These are phyloP conservation scores for Blastocystis sp. DNA, from an alignment of 352 stramenopile species.

Conservation along the genomic window DNA sequence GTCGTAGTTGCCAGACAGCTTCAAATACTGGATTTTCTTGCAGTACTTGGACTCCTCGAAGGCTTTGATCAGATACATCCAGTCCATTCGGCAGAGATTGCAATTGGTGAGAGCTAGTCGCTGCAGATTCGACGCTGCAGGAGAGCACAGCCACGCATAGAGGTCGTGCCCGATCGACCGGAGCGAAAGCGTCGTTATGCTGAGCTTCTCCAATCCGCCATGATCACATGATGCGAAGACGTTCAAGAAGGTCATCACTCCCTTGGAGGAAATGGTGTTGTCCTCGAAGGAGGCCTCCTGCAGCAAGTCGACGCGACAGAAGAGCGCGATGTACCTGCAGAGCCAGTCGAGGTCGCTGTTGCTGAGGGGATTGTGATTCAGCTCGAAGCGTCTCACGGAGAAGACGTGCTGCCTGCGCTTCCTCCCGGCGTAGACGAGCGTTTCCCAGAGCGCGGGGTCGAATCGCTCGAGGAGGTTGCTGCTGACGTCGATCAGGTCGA, in stretches of 20 bases:
- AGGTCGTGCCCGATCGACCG: conserved; percentile 3
- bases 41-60: conserved; percentile 12
- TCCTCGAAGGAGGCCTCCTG: conserved; percentile 39
- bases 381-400: not conserved
- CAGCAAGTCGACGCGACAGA: not conserved
- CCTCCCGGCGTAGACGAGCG: not conserved
- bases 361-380: conserved; percentile 1
- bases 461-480: conserved; percentile 27
- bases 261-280: not conserved
- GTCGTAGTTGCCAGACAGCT: conserved; percentile 37
- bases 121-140: not conserved
- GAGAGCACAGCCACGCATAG: conserved; percentile 11
- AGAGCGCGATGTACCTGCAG: not conserved
- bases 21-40: conserved; percentile 6
- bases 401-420: not conserved
- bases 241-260: not conserved
- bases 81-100: conserved; percentile 23
- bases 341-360: conserved; percentile 22
- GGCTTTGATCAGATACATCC: conserved; percentile 9
- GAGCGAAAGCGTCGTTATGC: conserved; percentile 11
- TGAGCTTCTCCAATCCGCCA: not conserved
- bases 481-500: not conserved
- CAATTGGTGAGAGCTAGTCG: conserved; percentile 11
- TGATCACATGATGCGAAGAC: not conserved
- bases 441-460: not conserved